phyloP scores from a whole-genome alignment of 768 basidiomycete species.

The Suillus sp. region DNA sequence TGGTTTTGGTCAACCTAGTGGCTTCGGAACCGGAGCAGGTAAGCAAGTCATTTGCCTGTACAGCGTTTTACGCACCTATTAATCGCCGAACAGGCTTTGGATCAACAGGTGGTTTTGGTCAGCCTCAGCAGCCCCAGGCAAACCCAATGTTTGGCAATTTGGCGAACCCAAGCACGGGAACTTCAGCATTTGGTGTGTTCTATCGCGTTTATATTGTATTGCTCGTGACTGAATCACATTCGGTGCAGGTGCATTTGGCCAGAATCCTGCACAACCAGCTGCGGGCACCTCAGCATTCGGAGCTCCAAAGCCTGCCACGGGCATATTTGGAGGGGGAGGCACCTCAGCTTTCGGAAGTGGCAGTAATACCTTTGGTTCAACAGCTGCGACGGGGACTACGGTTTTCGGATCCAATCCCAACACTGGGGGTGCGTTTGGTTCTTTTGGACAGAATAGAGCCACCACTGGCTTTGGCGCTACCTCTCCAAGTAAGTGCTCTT shows the following conservation, averaged over 20 bases:
- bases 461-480: conserved; percentile 46
- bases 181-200: conserved; percentile 40
- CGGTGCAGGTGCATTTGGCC: conserved; percentile 42
- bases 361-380: conserved; percentile 43
- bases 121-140: conserved; percentile 61
- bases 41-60: conserved; percentile 30
- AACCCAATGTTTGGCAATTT: conserved; percentile 84
- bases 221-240: conserved; percentile 14
- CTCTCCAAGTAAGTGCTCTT: conserved; percentile 33
- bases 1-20: conserved; percentile 71
- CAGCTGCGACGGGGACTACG: conserved; percentile 32
- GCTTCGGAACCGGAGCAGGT: conserved; percentile 62
- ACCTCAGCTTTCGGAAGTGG: conserved; percentile 52
- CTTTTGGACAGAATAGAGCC: conserved; percentile 60
- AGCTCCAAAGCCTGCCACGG: conserved; percentile 66
- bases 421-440: conserved; percentile 44
- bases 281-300: conserved; percentile 56
- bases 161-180: conserved; percentile 36
- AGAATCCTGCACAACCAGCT: conserved; percentile 39
- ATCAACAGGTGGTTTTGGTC: conserved; percentile 58
- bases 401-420: conserved; percentile 39
- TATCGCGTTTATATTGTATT: conserved; percentile 12
- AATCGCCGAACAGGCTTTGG: conserved; percentile 51
- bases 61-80: conserved; percentile 28
- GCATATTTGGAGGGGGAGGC: conserved; percentile 68